Conservation (phyloP, 2,329 filamentous ascomycete genomes). For the Talaromyces albobiverticillius region DNA sequence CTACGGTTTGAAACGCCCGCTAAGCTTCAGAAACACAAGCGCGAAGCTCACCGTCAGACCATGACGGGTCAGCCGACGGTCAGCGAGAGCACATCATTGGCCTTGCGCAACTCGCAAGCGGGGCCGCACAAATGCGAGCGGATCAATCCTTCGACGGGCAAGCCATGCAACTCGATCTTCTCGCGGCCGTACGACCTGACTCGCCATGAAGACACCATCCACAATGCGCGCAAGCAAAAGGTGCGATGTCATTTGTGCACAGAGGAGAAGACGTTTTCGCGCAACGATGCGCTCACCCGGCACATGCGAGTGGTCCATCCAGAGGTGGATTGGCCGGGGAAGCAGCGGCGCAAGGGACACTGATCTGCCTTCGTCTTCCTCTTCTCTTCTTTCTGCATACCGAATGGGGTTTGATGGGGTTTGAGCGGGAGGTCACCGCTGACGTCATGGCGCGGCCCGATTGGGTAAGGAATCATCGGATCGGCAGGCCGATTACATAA, state of each 20-base stretch:
- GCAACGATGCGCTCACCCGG: constrained; percentile 88
- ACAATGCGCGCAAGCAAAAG: constrained; percentile 92
- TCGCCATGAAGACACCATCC: constrained; percentile 94
- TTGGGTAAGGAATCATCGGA: constrained; percentile 10
- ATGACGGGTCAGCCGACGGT: constrained; percentile 45
- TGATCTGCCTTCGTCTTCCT: constrained; percentile 19
- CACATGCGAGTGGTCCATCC: constrained; percentile 95
- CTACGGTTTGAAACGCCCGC: constrained; percentile 83
- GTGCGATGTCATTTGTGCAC: constrained; percentile 89
- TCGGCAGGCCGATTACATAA: constrained; percentile 14
- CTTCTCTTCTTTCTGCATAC: neutral
- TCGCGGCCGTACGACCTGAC: constrained; percentile 95
- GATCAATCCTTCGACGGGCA: constrained; percentile 91
- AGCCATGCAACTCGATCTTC: constrained; percentile 91
- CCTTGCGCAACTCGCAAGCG: constrained; percentile 76
- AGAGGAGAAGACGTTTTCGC: constrained; percentile 95
- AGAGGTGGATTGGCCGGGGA: constrained; percentile 77
- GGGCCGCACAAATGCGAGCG: constrained; percentile 91
- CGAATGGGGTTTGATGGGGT: neutral
- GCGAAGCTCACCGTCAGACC: constrained; percentile 80
- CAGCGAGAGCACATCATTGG: constrained; percentile 45
- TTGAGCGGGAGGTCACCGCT: neutral
- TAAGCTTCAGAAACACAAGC: constrained; percentile 90
- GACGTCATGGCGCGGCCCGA: constrained; percentile 12
- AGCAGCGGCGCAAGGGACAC: constrained; percentile 45